Conservation (phyloP, 2,329 filamentous ascomycete species). For the Penicillium olsonii region DNA sequence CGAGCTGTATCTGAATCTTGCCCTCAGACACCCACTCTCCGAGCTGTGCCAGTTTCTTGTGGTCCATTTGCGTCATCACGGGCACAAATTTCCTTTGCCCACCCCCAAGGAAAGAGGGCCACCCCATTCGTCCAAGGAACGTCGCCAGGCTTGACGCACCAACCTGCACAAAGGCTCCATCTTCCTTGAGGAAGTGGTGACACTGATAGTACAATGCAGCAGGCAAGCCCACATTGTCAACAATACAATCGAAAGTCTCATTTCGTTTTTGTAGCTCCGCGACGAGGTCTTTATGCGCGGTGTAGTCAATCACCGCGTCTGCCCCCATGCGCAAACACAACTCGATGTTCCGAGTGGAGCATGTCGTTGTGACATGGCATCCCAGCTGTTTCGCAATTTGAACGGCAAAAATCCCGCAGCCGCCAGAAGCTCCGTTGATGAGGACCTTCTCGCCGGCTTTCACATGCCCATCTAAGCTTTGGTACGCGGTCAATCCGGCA, state of each 20-base stretch:
- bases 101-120: constrained; percentile 54
- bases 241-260: constrained; percentile 52
- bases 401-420: constrained; percentile 61
- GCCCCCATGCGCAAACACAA: constrained; percentile 62
- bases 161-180: constrained; percentile 57
- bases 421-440: constrained; percentile 66
- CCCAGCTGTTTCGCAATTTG: constrained; percentile 65
- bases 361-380: constrained; percentile 60
- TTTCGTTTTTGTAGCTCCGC: constrained; percentile 51
- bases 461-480: constrained; percentile 51
- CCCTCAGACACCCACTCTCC: constrained; percentile 59
- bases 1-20: constrained; percentile 59
- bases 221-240: constrained; percentile 61
- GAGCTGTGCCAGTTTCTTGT: constrained; percentile 52
- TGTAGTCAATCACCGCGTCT: constrained; percentile 65
- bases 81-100: constrained; percentile 44
- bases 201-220: constrained; percentile 55
- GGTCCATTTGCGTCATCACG: constrained; percentile 38
- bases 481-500: constrained; percentile 52
- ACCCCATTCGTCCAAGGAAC: constrained; percentile 40
- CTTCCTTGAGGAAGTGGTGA: constrained; percentile 52
- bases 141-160: constrained; percentile 41
- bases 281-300: constrained; percentile 47
- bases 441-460: constrained; percentile 59
- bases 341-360: constrained; percentile 59